Conservation (phyloP, 73 alveolate species). For the Tetrahymena elliotti region DNA sequence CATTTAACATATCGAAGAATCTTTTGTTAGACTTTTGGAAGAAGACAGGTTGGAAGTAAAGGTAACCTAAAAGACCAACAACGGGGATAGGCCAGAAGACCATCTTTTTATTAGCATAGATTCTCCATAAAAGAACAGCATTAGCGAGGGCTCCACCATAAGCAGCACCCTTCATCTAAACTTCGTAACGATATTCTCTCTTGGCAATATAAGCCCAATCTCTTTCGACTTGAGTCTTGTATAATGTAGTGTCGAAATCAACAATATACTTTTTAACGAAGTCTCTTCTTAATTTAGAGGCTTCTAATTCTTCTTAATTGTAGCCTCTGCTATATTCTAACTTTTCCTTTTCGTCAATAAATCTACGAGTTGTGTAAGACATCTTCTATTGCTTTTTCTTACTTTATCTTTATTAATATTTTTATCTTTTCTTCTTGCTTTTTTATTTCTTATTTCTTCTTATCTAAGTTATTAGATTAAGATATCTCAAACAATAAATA, state of each 20-base stretch:
- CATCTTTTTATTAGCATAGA: slow-evolving; percentile 44
- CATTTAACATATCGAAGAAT: slow-evolving; percentile 75
- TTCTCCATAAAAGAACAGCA: slow-evolving; percentile 50
- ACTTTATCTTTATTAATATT: background rate
- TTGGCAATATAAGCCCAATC: slow-evolving; percentile 82
- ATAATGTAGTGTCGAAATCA: slow-evolving; percentile 35
- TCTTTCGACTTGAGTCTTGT: slow-evolving; percentile 68
- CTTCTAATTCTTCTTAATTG: slow-evolving; percentile 18
- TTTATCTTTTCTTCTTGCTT: background rate
- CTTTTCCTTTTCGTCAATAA: slow-evolving; percentile 25
- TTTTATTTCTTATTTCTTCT: background rate
- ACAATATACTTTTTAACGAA: slow-evolving; percentile 37
- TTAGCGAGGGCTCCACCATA: slow-evolving; percentile 59
- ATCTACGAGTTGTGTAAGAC: slow-evolving; percentile 44
- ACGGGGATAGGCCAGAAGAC: slow-evolving; percentile 24
- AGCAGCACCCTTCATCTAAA: slow-evolving; percentile 50
- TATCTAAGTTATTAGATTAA: background rate
- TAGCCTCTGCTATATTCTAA: slow-evolving; percentile 43
- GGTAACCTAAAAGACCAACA: slow-evolving; percentile 47
- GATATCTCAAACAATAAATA: background rate
- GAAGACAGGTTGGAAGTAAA: slow-evolving; percentile 45
- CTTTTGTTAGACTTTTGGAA: slow-evolving; percentile 60
- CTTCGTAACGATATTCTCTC: slow-evolving; percentile 76
- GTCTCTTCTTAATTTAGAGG: slow-evolving; percentile 35
- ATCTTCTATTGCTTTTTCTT: slow-evolving; percentile 1